A percentile compares a stretch with the other conserved stretches of the same genome.
phyloP scores from a whole-genome alignment of 139 green algal species.

The Chlorella ohadii region DNA sequence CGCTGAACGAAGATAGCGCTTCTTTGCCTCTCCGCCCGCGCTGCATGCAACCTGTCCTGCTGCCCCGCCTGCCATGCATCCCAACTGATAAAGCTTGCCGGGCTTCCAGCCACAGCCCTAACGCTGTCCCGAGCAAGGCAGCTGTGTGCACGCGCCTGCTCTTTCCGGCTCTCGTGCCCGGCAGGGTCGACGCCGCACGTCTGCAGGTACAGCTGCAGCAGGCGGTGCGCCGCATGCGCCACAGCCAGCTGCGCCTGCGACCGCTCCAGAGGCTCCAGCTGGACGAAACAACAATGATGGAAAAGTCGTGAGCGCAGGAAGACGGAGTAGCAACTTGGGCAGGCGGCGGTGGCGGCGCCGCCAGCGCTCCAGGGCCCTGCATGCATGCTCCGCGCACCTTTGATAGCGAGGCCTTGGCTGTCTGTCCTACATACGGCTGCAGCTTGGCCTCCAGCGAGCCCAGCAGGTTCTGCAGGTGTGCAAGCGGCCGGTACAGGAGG shows the following conservation, averaged over 20 bases:
- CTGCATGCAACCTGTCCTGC: neutral
- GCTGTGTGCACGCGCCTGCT: constrained; percentile 6
- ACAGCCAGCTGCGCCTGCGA: constrained; percentile 38
- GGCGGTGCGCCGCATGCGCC: constrained; percentile 15
- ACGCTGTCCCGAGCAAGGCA: too few species aligned
- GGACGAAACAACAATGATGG: neutral
- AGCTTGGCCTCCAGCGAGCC: constrained; percentile 14
- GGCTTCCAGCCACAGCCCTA: too few species aligned
- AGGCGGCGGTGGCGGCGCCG: neutral
- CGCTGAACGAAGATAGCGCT: too few species aligned
- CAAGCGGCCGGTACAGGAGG: neutral
- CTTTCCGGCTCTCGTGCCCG: constrained; percentile 18
- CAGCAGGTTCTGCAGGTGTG: constrained; percentile 21
- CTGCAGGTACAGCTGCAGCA: constrained; percentile 33
- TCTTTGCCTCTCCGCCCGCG: neutral
- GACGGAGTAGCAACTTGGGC: neutral
- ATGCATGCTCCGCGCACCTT: neutral
- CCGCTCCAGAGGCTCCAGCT: constrained; percentile 24
- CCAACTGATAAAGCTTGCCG: too few species aligned
- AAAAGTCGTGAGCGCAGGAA: neutral
- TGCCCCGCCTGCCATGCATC: neutral
- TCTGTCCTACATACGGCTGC: neutral
- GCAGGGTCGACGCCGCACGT: constrained; percentile 27
- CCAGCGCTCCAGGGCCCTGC: neutral
- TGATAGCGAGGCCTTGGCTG: neutral